Percentiles rank a stretch among this genome's conserved stretches.
These are phyloP conservation scores for Xylaria sp. DNA, from an alignment of 2,329 filamentous ascomycete genomes.

Conservation along the genomic window DNA sequence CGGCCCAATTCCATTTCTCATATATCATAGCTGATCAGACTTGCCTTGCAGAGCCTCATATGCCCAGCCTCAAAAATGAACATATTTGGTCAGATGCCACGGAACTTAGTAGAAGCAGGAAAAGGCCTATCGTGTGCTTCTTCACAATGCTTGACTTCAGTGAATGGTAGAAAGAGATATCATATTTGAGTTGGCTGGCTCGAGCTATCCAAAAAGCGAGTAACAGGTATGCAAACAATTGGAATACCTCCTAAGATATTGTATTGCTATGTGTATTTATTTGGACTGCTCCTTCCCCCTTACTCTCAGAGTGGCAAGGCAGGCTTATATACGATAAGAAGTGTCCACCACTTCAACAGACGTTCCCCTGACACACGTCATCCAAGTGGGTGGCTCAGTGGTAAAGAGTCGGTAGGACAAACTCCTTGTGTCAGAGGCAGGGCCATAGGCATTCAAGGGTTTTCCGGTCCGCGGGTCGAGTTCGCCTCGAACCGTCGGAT, in stretches of 20 bases:
- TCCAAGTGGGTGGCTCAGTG: too few relatives aligned
- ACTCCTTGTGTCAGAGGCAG: too few relatives aligned
- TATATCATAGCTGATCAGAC: not conserved
- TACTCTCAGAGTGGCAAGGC: too few relatives aligned
- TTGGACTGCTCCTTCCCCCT: too few relatives aligned
- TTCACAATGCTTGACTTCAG: not conserved
- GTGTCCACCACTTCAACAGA: too few relatives aligned
- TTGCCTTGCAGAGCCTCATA: not conserved
- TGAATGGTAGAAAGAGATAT: not conserved
- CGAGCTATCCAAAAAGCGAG: not conserved
- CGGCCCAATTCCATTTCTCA: not conserved
- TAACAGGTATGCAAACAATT: not conserved
- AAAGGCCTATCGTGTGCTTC: not conserved
- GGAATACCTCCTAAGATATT: not conserved
- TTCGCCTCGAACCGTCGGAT: not conserved
- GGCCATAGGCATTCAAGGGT: too few relatives aligned
- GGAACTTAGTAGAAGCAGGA: not conserved
- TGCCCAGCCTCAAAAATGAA: not conserved
- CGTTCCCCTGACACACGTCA: too few relatives aligned
- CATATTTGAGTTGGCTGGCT: not conserved
- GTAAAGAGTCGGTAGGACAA: too few relatives aligned
- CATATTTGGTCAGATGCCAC: not conserved
- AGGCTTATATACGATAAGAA: too few relatives aligned
- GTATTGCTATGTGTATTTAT: too few relatives aligned
- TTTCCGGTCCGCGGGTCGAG: not conserved